Evolutionary conservation across 306 rosid species (phyloP), one percentile per base, ranked within the genome.

Genomic region (Dryas drummondii): DNA sequence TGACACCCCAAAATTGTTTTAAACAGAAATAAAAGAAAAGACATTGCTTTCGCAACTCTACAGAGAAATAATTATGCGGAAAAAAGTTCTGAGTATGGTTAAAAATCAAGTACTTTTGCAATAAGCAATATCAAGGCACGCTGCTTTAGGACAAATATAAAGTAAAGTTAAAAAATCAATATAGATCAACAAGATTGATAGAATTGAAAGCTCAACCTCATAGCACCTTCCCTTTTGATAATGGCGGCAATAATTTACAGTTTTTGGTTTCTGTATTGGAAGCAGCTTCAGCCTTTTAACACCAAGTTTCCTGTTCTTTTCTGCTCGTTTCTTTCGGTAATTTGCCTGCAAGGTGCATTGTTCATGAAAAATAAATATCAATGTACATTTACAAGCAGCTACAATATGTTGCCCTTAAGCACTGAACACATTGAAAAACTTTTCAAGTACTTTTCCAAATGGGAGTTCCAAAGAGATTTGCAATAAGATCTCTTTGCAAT

Each of bases 161-260:
- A 45, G 65, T 42, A n/a, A 15, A 54, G 16, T 54, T 58, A n/a
- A 41, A 62, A 45, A 66, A 26, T 50, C 26, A 26, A 41, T 50
- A 47, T 9, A 42, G 4, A 56, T 54, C 16, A 54, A 51, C 47
- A 50, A 37, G n/a, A 49, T 32, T n/a, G 9, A 55, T 19, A 55
- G 14, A 45, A 75, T 59, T 55, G 66, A 78, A 56, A 68, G 71
- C 66, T 75, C 86, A 74, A 91, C 98, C 96, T 90, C 89, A 1
- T 83, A 55, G 83, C 98, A 91, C 79, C 89, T 85, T 80, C 98
- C 98, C 32, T 32, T 27, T 9, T 83, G 42, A 84, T 82, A 91
- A 82, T 94, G 97, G 77, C 89, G 97, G 80, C 98, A 94, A 76
- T 79, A 59, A 26, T 65, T 0, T 27, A n/a, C n/a, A n/a, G n/a